A percentile compares a stretch with the other conserved stretches of the same genome.
phyloP scores from a whole-genome alignment of 2,329 filamentous ascomycete genomes.

The Chaetothyriales sp. region DNA sequence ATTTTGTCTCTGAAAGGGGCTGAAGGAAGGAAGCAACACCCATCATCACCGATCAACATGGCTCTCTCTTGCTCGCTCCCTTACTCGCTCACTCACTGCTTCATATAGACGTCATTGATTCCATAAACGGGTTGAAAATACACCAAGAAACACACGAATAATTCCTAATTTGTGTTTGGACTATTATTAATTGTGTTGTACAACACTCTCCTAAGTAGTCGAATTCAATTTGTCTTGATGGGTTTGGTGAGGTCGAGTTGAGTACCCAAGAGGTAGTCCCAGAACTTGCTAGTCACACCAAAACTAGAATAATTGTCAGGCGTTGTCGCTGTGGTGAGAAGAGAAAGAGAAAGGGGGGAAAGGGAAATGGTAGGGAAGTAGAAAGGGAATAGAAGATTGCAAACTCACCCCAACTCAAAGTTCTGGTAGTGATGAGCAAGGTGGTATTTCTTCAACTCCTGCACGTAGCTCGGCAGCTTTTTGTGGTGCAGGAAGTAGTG shows the following conservation, averaged over 20 bases:
- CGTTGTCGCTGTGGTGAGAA: not conserved
- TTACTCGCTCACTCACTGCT: not conserved
- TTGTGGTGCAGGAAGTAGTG: conserved; percentile 98
- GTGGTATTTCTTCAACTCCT: conserved; percentile 91
- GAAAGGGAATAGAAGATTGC: not conserved
- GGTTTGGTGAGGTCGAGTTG: conserved; percentile 46
- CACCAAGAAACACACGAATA: not conserved
- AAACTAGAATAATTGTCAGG: conserved; percentile 35
- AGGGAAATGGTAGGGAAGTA: not conserved
- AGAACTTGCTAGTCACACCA: conserved; percentile 90
- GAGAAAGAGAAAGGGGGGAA: not conserved
- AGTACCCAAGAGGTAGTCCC: conserved; percentile 86
- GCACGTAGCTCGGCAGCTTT: conserved; percentile 83
- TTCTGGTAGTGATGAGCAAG: conserved; percentile 95
- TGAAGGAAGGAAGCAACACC: no score
- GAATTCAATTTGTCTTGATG: conserved; percentile 17
- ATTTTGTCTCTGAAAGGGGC: not conserved
- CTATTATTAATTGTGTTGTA: not conserved
- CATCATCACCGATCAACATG: not conserved
- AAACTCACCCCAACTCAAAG: conserved; percentile 63
- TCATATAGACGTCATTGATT: not conserved
- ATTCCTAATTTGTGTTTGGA: not conserved
- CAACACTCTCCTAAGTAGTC: not conserved
- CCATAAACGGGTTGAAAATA: not conserved
- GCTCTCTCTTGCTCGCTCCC: not conserved